phyloP scores from a whole-genome alignment of 2,329 filamentous ascomycete species.

The Fusarium sp. region DNA sequence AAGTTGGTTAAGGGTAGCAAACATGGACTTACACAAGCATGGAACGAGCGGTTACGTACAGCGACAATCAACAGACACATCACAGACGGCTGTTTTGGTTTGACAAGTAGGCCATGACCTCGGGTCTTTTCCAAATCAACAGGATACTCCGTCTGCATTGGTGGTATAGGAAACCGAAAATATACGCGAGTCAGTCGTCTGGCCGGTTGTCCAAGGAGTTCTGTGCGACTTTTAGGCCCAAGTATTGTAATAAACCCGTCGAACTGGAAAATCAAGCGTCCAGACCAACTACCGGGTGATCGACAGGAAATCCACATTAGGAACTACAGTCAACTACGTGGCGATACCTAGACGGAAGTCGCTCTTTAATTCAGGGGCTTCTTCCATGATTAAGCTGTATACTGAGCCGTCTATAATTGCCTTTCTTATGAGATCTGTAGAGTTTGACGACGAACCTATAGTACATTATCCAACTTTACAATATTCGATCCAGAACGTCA shows the following conservation, averaged over 20 bases:
- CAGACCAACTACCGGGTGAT: neutral
- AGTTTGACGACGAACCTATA: neutral
- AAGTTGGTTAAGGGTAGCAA: neutral
- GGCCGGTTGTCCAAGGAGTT: neutral
- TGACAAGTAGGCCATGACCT: neutral
- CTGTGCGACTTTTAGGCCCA: neutral
- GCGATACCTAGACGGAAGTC: neutral
- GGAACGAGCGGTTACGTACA: neutral
- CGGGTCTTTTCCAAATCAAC: neutral
- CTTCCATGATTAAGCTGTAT: neutral
- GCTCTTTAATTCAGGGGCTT: neutral
- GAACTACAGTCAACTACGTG: neutral
- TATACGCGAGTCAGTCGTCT: neutral
- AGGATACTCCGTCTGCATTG: neutral
- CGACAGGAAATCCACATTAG: neutral
- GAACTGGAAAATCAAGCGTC: neutral
- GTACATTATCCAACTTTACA: neutral
- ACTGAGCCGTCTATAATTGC: too few species aligned
- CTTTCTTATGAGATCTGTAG: neutral
- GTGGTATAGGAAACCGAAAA: too few species aligned
- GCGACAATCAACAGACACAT: neutral
- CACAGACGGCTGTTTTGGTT: neutral
- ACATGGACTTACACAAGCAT: neutral
- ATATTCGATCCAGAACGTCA: constrained; percentile 2
- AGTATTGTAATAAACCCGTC: neutral